Percentiles rank a stretch among this genome's conserved stretches.
Evolutionary conservation across 1,284 basidiomycete species (phyloP).

Genomic region (Irpex sp.): DNA sequence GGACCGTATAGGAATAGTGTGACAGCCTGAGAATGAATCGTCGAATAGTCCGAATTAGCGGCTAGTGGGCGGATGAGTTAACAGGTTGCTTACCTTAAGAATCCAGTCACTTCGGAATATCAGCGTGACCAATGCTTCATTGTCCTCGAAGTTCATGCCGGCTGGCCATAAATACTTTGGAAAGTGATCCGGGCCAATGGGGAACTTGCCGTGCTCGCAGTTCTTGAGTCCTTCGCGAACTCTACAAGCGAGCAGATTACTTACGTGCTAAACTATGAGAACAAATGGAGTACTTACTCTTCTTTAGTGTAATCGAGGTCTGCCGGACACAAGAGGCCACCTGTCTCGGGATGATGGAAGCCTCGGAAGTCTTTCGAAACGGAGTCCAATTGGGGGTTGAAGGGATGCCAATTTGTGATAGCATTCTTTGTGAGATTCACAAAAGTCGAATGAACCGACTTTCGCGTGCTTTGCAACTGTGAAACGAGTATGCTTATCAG

Average conservation of each 20-base stretch:
- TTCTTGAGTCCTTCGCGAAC: background rate
- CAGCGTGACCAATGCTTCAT: background rate
- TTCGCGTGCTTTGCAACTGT: too few relatives aligned
- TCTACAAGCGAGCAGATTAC: background rate
- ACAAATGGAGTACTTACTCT: background rate
- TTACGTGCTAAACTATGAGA: background rate
- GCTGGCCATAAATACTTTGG: background rate
- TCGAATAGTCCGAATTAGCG: too few relatives aligned
- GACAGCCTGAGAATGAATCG: background rate
- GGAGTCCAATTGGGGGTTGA: background rate
- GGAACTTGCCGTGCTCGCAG: background rate
- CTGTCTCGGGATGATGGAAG: background rate
- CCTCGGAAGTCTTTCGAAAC: background rate
- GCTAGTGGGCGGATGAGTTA: too few relatives aligned
- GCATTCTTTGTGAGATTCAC: background rate
- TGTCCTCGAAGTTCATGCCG: background rate
- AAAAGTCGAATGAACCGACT: background rate
- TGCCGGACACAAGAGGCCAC: background rate
- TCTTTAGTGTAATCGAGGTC: background rate
- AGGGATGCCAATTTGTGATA: background rate
- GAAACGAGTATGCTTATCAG: too few relatives aligned
- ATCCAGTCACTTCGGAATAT: too few relatives aligned
- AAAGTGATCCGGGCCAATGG: background rate
- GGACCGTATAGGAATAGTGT: background rate
- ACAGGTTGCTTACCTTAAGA: too few relatives aligned